These are phyloP conservation scores for Suzukiozyma palmioleophila DNA, from an alignment of 1,139 yeast genomes.

Conservation along the genomic window DNA sequence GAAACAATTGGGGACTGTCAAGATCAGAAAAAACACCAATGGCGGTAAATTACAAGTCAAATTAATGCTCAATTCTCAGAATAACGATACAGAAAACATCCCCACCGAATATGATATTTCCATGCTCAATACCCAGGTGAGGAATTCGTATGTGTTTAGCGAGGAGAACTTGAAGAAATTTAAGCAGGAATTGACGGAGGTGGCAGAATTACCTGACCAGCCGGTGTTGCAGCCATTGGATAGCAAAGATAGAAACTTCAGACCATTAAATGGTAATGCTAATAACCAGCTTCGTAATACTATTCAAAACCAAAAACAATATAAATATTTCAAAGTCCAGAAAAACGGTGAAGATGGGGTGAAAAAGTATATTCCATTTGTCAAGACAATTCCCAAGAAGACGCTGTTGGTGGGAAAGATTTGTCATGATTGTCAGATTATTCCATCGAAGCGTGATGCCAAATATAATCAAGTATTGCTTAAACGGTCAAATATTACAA, in stretches of 20 bases:
- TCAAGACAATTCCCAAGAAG: slow-evolving; percentile 79
- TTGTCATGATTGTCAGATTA: slow-evolving; percentile 86
- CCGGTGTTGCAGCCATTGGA: slow-evolving; percentile 35
- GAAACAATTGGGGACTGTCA: slow-evolving; percentile 75
- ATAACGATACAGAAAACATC: slow-evolving; percentile 32
- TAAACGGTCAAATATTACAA: slow-evolving; percentile 46
- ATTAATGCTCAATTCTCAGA: slow-evolving; percentile 45
- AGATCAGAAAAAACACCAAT: slow-evolving; percentile 46
- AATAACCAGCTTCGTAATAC: slow-evolving; percentile 1
- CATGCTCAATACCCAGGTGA: slow-evolving; percentile 72
- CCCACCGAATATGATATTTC: slow-evolving; percentile 85
- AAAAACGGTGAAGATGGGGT: slow-evolving; percentile 18
- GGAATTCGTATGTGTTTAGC: slow-evolving; percentile 84
- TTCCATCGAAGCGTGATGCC: slow-evolving; percentile 71
- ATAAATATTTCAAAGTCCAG: slow-evolving; percentile 28
- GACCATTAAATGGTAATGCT: slow-evolving; percentile 2
- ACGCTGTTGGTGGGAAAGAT: slow-evolving; percentile 84
- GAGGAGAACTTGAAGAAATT: slow-evolving; percentile 77
- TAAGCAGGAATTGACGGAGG: slow-evolving; percentile 53
- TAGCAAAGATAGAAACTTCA: slow-evolving; percentile 24
- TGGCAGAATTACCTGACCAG: slow-evolving; percentile 45
- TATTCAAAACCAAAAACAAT: slow-evolving; percentile 17
- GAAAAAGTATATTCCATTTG: slow-evolving; percentile 60
- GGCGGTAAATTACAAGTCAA: slow-evolving; percentile 53
- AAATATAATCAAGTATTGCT: slow-evolving; percentile 52